A percentile compares a stretch with the other conserved stretches of the same genome.
These are phyloP conservation scores for Populus deltoides DNA, from an alignment of 345 rosid species.

Conservation along the genomic window DNA sequence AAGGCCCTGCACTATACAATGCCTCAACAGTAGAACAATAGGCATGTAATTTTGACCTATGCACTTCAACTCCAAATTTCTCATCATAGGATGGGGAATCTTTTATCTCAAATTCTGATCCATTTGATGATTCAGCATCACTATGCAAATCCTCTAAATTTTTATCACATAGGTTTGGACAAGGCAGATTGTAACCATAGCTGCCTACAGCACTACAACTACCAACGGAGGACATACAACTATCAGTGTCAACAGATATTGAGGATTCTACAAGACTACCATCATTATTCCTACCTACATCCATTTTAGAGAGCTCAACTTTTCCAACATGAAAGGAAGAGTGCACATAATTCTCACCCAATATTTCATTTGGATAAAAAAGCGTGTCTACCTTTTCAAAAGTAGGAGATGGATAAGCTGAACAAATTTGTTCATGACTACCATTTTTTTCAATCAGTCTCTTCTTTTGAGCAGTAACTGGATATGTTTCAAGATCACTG, in stretches of 20 bases:
- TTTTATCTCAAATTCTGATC: not conserved
- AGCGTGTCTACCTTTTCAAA: slow-evolving; percentile 24
- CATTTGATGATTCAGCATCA: slow-evolving; percentile 32
- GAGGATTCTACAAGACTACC: slow-evolving; percentile 9
- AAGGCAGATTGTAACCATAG: slow-evolving; percentile 4
- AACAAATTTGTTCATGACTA: not conserved
- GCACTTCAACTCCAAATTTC: slow-evolving; percentile 11
- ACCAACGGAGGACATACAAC: slow-evolving; percentile 40
- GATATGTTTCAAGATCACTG: slow-evolving; percentile 11
- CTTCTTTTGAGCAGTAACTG: slow-evolving; percentile 11
- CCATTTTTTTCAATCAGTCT: slow-evolving; percentile 12
- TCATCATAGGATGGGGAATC: not conserved
- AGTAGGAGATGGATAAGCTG: slow-evolving; percentile 9
- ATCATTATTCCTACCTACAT: slow-evolving; percentile 9
- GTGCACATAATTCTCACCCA: slow-evolving; percentile 20
- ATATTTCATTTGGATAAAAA: slow-evolving; percentile 13
- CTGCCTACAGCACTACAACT: slow-evolving; percentile 28
- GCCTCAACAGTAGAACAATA: slow-evolving; percentile 12
- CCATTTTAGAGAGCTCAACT: slow-evolving; percentile 13
- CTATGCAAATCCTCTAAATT: slow-evolving; percentile 13
- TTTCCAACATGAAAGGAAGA: slow-evolving; percentile 21
- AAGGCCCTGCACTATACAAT: slow-evolving; percentile 34
- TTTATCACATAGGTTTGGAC: not conserved
- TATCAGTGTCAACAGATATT: slow-evolving; percentile 12
- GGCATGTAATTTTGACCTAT: slow-evolving; percentile 13